Conservation (phyloP, 208 protist species). For the Trypanosoma congolense region DNA sequence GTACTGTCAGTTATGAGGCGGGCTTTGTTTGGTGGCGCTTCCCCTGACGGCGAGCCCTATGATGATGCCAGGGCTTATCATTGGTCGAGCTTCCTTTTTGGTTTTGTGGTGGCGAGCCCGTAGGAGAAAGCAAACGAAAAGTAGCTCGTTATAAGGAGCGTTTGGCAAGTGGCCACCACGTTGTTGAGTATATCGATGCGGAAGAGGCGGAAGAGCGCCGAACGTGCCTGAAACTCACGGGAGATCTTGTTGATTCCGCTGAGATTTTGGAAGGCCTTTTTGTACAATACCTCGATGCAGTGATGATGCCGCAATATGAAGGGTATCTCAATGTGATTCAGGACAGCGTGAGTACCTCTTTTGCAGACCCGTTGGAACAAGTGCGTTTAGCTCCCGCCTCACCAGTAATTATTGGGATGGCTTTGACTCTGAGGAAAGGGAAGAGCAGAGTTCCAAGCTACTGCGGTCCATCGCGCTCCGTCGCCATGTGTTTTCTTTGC, state of each 20-base stretch:
- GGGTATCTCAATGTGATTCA: constrained; percentile 21
- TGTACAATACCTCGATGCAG: constrained; percentile 37
- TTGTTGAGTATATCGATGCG: constrained; percentile 39
- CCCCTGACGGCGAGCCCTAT: background rate
- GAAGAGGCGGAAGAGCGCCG: constrained; percentile 54
- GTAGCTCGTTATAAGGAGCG: constrained; percentile 44
- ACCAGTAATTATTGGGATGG: constrained; percentile 10
- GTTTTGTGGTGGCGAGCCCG: no score
- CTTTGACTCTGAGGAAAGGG: background rate
- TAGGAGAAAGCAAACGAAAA: constrained; percentile 2
- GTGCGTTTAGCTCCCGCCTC: no score
- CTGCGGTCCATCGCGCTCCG: constrained; percentile 15
- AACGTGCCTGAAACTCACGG: constrained; percentile 33
- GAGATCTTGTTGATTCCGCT: constrained; percentile 40
- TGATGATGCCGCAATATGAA: constrained; percentile 51
- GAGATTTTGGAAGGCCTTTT: constrained; percentile 45
- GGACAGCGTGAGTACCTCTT: background rate
- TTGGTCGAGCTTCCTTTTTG: constrained; percentile 1
- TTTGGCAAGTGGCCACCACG: constrained; percentile 33
- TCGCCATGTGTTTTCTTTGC: constrained; percentile 9
- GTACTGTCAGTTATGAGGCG: background rate
- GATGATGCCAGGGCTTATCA: background rate
- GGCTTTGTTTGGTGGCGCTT: background rate
- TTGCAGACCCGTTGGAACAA: constrained; percentile 9
- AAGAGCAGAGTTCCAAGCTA: background rate